Evolutionary conservation across 106 monocot genomes (phyloP).

Genomic region (Agapanthus africanus): DNA sequence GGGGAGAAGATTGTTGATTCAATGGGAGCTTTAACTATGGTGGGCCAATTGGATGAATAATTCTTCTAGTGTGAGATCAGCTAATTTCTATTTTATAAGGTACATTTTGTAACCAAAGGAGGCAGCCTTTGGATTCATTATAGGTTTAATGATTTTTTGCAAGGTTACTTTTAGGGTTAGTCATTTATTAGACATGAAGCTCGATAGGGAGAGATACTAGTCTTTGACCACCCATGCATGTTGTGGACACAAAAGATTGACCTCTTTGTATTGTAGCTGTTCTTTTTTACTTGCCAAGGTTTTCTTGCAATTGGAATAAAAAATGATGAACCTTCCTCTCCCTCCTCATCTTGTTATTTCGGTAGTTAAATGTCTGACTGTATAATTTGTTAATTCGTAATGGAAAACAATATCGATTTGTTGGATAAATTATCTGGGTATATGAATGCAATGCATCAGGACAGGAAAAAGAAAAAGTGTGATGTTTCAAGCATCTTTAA

Average conservation of each 20-base stretch:
- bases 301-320: not conserved
- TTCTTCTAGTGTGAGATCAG: not conserved
- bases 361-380: not conserved
- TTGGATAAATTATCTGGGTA: no score
- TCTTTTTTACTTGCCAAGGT: not conserved
- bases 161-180: no score
- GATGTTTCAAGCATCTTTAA: no score
- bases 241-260: not conserved
- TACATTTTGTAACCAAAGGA: not conserved
- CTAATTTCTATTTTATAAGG: not conserved
- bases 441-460: no score
- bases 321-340: no score
- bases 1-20: not conserved
- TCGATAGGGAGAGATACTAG: no score
- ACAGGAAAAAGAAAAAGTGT: no score
- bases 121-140: not conserved
- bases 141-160: no score
- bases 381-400: not conserved
- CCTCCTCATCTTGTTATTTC: no score
- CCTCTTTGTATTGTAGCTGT: not conserved
- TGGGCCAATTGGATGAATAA: not conserved
- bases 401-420: no score
- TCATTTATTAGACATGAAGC: no score
- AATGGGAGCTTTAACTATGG: conserved; percentile 2
- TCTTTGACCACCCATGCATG: no score